Conservation (phyloP, 345 rosid species). For the Aquilaria malaccensis region DNA sequence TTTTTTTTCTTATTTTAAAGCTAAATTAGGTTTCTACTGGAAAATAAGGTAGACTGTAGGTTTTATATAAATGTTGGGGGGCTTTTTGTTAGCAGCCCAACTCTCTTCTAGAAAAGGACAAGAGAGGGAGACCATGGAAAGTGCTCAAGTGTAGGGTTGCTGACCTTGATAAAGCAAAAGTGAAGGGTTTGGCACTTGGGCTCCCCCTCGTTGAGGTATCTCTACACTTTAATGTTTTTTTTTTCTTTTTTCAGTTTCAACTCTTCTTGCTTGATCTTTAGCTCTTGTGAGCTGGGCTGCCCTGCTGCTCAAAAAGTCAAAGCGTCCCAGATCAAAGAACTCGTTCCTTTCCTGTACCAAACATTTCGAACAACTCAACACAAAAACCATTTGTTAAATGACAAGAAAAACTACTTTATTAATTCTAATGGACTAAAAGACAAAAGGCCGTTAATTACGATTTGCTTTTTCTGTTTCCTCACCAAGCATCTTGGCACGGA, state of each 20-base stretch:
- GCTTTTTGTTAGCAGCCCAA: background rate
- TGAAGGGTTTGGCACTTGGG: conserved; percentile 15
- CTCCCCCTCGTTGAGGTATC: conserved; percentile 19
- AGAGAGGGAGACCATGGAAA: conserved; percentile 4
- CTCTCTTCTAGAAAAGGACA: conserved; percentile 20
- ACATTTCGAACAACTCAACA: background rate
- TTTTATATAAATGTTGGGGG: too few relatives aligned
- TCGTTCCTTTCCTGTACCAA: conserved; percentile 41
- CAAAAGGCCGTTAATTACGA: conserved; percentile 55
- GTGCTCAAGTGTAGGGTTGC: conserved; percentile 16
- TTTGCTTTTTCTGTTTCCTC: conserved; percentile 21
- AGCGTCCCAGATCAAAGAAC: conserved; percentile 30
- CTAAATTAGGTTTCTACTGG: too few relatives aligned
- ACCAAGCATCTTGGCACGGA: conserved; percentile 19
- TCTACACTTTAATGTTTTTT: background rate
- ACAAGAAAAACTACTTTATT: background rate
- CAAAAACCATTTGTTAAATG: background rate
- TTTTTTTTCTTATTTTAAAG: too few relatives aligned
- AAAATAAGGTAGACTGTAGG: too few relatives aligned
- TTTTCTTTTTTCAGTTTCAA: background rate
- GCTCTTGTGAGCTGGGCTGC: background rate
- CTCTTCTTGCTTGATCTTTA: background rate
- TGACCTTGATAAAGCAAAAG: conserved; percentile 54
- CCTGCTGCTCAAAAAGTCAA: conserved; percentile 41
- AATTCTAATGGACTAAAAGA: conserved; percentile 10